These are phyloP conservation scores for Podosphaera aphanis DNA, from an alignment of 2,329 filamentous ascomycete genomes.

Conservation along the genomic window DNA sequence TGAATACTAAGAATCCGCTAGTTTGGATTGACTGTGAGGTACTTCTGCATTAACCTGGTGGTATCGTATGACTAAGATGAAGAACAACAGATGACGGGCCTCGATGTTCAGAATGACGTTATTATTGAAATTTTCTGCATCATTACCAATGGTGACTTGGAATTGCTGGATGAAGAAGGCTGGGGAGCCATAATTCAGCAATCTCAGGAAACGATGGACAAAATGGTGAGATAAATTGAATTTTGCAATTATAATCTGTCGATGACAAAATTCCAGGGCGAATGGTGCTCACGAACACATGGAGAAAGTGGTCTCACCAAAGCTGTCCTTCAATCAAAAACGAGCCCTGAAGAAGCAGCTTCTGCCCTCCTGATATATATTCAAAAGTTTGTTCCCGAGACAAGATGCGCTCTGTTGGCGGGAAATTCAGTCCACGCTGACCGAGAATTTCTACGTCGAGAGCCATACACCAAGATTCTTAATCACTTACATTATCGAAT, in stretches of 20 bases:
- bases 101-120: slow-evolving; percentile 53
- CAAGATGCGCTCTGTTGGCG: slow-evolving; percentile 48
- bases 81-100: slow-evolving; percentile 69
- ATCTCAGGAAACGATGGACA: slow-evolving; percentile 40
- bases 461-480: slow-evolving; percentile 50
- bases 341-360: slow-evolving; percentile 46
- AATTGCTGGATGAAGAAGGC: slow-evolving; percentile 50
- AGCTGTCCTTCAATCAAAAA: slow-evolving; percentile 48
- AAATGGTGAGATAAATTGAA: slow-evolving; percentile 29
- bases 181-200: slow-evolving; percentile 66
- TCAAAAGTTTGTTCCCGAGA: slow-evolving; percentile 41
- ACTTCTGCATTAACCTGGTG: background rate
- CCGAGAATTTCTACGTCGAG: slow-evolving; percentile 50
- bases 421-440: slow-evolving; percentile 91
- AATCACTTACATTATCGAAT: slow-evolving; percentile 74
- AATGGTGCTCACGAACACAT: slow-evolving; percentile 74
- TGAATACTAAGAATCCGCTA: slow-evolving; percentile 6
- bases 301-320: slow-evolving; percentile 57
- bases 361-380: slow-evolving; percentile 57
- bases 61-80: slow-evolving; percentile 2
- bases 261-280: slow-evolving; percentile 24
- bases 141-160: slow-evolving; percentile 60
- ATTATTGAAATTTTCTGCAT: slow-evolving; percentile 87
- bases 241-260: slow-evolving; percentile 1
- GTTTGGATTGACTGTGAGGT: slow-evolving; percentile 17